phyloP scores from a whole-genome alignment of 2,329 filamentous ascomycete species.

The Paraphoma sp. region DNA sequence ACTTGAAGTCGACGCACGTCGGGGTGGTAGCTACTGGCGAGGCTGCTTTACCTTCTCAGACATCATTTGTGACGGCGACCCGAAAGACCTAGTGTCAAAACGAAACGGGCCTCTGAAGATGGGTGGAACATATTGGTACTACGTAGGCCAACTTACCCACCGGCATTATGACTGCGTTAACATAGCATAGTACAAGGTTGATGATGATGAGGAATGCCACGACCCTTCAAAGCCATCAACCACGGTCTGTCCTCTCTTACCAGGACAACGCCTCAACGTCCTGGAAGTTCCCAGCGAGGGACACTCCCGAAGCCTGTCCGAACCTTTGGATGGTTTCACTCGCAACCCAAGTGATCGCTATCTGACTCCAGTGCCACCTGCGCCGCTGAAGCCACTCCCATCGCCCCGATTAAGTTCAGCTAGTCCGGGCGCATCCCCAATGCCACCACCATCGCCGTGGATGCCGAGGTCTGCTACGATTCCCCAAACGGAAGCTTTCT shows the following conservation, averaged over 20 bases:
- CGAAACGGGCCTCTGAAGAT: constrained; percentile 85
- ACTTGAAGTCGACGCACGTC: constrained; percentile 80
- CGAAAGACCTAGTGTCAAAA: constrained; percentile 58
- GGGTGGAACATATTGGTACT: constrained; percentile 95
- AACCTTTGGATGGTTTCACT: constrained; percentile 72
- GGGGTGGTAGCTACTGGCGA: constrained; percentile 79
- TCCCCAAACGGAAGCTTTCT: constrained; percentile 26
- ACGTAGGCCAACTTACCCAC: constrained; percentile 64
- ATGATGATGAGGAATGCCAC: constrained; percentile 79
- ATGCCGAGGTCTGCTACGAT: constrained; percentile 39
- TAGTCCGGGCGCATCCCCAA: constrained; percentile 21
- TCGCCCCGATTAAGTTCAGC: constrained; percentile 25
- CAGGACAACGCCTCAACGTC: constrained; percentile 86
- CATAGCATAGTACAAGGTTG: constrained; percentile 74
- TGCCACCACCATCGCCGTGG: constrained; percentile 28
- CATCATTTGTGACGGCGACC: constrained; percentile 80
- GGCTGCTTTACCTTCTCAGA: constrained; percentile 87
- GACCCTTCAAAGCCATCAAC: constrained; percentile 77
- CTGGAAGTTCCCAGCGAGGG: constrained; percentile 77
- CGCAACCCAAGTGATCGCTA: constrained; percentile 82
- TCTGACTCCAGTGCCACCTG: constrained; percentile 66
- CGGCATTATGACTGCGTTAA: constrained; percentile 10
- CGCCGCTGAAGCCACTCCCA: constrained; percentile 41
- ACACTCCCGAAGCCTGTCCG: constrained; percentile 68
- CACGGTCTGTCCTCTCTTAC: constrained; percentile 81